Evolutionary conservation across 768 basidiomycete genomes (phyloP), one percentile per base, ranked within the genome.

Genomic region (Tubosaeta sp.): DNA sequence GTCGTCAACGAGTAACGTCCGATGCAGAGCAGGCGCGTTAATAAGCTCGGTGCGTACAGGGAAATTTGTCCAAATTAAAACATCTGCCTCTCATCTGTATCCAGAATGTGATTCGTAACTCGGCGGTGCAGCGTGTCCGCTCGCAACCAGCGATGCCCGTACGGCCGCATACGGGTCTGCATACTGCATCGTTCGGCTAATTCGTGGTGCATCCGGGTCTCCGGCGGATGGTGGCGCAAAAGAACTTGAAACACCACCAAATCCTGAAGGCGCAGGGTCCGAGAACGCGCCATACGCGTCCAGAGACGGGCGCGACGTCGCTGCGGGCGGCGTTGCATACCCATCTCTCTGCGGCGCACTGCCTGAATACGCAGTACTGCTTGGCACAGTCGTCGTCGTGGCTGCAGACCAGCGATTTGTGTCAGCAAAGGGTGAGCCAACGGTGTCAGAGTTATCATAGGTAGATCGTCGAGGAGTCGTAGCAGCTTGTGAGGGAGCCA

Each of bases 141-240:
- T 64, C 53, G 63, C 53, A 48, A 67, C 27, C 66, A 87, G 67
- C 5, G 77, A 75, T 8, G 85, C 84, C 16, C 87, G 77, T 31
- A 92, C 87, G 11, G 85, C 86, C 12, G 89, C 87, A 62, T 92
- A 93, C 9, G 90, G 90, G 62, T 93, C 86, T 21, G 90, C 90
- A 61, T 92, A 90, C 66, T 94, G 90, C 92, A 95, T 94, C 48
- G 93, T 94, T 65, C 91, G 73, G 68, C 90, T 93, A 34, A 93
- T 73, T 24, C 82, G 78, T 25, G 77, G 74, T 0, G 73, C 65
- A 14, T 59, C 70, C 19, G 60, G 47, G 7, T 68, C 66, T 11
- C 50, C 52, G 10, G 69, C 52, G 14, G 75, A 61, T 2, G 78
- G 61, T 3, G 64, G 69, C n/a, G 59, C 59, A 38, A 55, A 58